These are phyloP conservation scores for Solanum neorickii DNA, from an alignment of 257 asterid genomes.

Conservation along the genomic window DNA sequence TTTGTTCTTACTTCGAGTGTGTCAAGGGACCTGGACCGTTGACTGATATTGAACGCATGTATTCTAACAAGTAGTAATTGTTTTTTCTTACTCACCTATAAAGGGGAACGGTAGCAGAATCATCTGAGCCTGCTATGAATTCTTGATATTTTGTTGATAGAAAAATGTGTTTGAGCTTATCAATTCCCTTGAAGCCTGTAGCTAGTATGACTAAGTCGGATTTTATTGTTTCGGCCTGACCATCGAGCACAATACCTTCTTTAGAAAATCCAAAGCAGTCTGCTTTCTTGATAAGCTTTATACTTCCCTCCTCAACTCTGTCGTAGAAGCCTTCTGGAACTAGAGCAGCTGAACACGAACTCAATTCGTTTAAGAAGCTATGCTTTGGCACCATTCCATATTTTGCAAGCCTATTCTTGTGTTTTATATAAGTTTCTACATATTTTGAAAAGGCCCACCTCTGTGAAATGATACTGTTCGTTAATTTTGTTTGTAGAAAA, in stretches of 20 bases:
- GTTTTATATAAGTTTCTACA: conserved; percentile 23
- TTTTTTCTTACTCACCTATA: conserved; percentile 21
- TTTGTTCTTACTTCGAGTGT: no score
- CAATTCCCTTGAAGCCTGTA: conserved; percentile 31
- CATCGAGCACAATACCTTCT: conserved; percentile 24
- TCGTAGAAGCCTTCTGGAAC: conserved; percentile 41
- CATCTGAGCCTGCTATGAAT: conserved; percentile 5
- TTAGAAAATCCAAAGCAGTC: conserved; percentile 14
- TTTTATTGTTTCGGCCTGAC: conserved; percentile 7
- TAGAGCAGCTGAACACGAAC: conserved; percentile 14
- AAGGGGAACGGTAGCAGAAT: conserved; percentile 10
- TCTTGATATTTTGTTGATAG: conserved; percentile 13
- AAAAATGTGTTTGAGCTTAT: conserved; percentile 28
- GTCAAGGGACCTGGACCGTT: no score
- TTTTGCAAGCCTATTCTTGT: conserved; percentile 16
- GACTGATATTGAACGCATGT: no score
- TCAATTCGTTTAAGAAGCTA: conserved; percentile 18
- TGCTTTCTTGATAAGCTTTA: conserved; percentile 22
- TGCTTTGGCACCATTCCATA: conserved; percentile 32
- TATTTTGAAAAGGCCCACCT: conserved; percentile 36
- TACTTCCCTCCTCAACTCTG: conserved; percentile 39
- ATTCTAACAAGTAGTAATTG: not conserved
- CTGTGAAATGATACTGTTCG: conserved; percentile 1
- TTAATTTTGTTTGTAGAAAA: not conserved
- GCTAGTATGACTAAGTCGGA: conserved; percentile 31